Evolutionary conservation across 164 flowering plant species (phyloP).

Genomic region (Magnolia kwangsiensis): DNA sequence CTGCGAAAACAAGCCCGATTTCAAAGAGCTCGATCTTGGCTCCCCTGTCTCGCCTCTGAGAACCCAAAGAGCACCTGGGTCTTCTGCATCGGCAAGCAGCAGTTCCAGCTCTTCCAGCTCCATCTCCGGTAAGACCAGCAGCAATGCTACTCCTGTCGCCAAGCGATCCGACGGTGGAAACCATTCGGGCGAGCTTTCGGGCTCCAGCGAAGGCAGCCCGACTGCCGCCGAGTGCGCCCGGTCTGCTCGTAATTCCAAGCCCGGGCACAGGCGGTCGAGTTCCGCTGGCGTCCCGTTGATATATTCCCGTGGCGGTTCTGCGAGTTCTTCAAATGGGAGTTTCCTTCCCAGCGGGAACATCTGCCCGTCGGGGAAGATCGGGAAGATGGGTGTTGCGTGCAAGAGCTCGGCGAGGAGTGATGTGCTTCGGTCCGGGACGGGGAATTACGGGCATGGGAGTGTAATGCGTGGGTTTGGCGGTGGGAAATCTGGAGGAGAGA

Average conservation of each 20-base stretch:
- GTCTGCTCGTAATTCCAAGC: slow-evolving; percentile 18
- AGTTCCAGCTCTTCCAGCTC: slow-evolving; percentile 75
- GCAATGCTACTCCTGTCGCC: slow-evolving; percentile 1
- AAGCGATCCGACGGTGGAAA: slow-evolving; percentile 25
- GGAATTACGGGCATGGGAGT: slow-evolving; percentile 85
- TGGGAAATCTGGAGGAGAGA: slow-evolving; percentile 3
- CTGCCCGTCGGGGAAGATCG: slow-evolving; percentile 58
- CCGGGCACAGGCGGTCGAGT: slow-evolving; percentile 47
- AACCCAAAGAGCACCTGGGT: slow-evolving; percentile 21
- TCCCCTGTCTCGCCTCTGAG: slow-evolving; percentile 83
- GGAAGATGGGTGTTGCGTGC: slow-evolving; percentile 36
- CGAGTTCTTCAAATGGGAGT: slow-evolving; percentile 23
- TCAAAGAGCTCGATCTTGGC: slow-evolving; percentile 72
- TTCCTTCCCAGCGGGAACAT: slow-evolving; percentile 59
- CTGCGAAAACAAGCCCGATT: slow-evolving; percentile 70
- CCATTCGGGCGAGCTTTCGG: slow-evolving; percentile 58
- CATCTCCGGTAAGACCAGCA: slow-evolving; percentile 28
- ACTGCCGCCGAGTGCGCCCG: slow-evolving; percentile 21
- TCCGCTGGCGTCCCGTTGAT: slow-evolving; percentile 50
- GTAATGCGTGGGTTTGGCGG: slow-evolving; percentile 54
- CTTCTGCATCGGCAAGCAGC: slow-evolving; percentile 41
- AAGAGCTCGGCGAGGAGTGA: slow-evolving; percentile 33
- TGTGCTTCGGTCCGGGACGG: slow-evolving; percentile 64
- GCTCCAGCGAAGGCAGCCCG: slow-evolving; percentile 35
- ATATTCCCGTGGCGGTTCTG: slow-evolving; percentile 38